Evolutionary conservation across 176 grass and related monocot species (phyloP).

Genomic region (Dactylis glomerata): DNA sequence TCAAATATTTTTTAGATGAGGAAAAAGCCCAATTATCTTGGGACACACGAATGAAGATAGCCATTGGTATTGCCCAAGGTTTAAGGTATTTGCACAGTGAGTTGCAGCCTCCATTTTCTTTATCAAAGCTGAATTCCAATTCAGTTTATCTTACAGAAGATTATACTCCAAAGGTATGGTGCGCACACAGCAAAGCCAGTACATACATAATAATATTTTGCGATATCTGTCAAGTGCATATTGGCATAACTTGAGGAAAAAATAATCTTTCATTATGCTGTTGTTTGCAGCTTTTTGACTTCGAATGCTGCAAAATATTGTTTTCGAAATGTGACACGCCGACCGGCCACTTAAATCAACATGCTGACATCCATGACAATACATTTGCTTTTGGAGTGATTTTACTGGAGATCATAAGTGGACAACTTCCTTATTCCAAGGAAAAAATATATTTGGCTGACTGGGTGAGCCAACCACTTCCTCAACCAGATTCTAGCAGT

Average conservation of each 20-base stretch:
- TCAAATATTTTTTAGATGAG: constrained; percentile 46
- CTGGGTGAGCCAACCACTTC: constrained; percentile 53
- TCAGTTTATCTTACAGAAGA: constrained; percentile 83
- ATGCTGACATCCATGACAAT: constrained; percentile 68
- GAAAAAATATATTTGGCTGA: constrained; percentile 69
- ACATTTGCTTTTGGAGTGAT: constrained; percentile 79
- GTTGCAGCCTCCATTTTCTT: constrained; percentile 61
- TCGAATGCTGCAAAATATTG: constrained; percentile 82
- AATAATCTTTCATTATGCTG: neutral
- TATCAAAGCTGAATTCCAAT: constrained; percentile 77
- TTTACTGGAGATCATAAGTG: constrained; percentile 92
- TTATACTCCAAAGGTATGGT: constrained; percentile 77
- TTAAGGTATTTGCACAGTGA: constrained; percentile 82
- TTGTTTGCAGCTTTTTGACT: constrained; percentile 70
- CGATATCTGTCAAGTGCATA: too few relatives aligned
- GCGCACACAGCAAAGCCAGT: too few relatives aligned
- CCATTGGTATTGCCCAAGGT: constrained; percentile 75
- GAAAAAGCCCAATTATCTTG: constrained; percentile 77
- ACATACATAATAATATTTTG: too few relatives aligned
- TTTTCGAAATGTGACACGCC: constrained; percentile 52
- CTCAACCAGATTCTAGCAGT: neutral
- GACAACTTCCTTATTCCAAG: constrained; percentile 81
- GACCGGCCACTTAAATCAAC: constrained; percentile 21
- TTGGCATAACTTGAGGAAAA: neutral
- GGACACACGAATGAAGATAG: constrained; percentile 91